Evolutionary conservation across 2,329 filamentous ascomycete genomes (phyloP).

Genomic region (Rhynchosporium graminicola): DNA sequence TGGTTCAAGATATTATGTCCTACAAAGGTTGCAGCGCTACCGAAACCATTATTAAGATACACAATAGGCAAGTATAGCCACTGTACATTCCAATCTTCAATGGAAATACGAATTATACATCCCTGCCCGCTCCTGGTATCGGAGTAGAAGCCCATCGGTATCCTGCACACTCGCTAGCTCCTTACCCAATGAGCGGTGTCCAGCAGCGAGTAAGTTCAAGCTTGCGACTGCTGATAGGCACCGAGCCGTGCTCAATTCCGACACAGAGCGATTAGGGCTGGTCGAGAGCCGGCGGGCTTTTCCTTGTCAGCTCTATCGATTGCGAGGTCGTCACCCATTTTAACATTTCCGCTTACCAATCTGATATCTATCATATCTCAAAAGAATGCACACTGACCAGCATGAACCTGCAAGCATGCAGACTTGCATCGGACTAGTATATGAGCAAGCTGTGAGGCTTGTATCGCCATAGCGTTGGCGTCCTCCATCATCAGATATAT

Average conservation of each 20-base stretch:
- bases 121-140: not conserved
- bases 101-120: not conserved
- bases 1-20: not conserved
- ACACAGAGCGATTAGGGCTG: not conserved
- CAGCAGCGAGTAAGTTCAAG: not conserved
- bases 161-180: not conserved
- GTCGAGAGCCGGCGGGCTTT: constrained; percentile 1
- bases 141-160: not conserved
- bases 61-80: not conserved
- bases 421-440: not conserved
- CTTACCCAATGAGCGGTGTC: not conserved
- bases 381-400: not conserved
- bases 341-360: constrained; percentile 2
- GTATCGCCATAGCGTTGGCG: not conserved
- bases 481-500: constrained; percentile 1
- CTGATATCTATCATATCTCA: not conserved
- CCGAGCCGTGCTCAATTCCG: not conserved
- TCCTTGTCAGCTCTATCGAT: not conserved
- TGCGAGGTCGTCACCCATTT: not conserved
- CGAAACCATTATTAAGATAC: not conserved
- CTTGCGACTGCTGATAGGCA: not conserved
- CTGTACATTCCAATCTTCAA: not conserved
- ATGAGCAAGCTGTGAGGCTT: constrained; percentile 11
- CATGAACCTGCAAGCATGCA: constrained; percentile 11
- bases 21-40: constrained; percentile 8